phyloP scores from a whole-genome alignment of 495 filamentous ascomycete species.

The Cercophora samala region DNA sequence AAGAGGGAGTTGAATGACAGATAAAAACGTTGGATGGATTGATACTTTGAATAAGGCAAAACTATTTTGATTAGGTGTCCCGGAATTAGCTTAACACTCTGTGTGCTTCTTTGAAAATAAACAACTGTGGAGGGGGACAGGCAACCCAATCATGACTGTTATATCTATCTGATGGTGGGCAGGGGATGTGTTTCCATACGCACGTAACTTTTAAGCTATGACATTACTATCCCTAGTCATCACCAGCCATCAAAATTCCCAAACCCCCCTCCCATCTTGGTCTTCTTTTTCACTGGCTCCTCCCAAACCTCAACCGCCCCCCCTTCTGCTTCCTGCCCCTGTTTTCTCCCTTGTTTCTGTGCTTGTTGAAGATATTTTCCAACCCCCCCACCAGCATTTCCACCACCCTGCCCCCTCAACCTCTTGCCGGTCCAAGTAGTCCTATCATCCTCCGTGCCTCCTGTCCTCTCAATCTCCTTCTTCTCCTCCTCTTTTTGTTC shows the following conservation, averaged over 20 bases:
- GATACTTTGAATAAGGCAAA: no score
- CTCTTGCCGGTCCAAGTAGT: constrained; percentile 92
- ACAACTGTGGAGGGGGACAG: no score
- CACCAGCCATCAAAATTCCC: constrained; percentile 90
- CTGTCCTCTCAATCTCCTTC: constrained; percentile 48
- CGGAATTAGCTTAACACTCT: no score
- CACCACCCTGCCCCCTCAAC: constrained; percentile 51
- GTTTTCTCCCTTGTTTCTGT: constrained; percentile 42
- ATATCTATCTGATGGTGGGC: no score
- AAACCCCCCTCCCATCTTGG: constrained; percentile 72
- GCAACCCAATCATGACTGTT: no score
- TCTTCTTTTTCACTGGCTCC: constrained; percentile 76
- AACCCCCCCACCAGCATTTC: constrained; percentile 48
- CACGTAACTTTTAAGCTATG: no score
- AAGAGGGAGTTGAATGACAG: no score
- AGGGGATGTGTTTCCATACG: no score
- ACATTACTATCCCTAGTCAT: no score
- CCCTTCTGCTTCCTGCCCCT: constrained; percentile 53
- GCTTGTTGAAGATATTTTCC: constrained; percentile 67
- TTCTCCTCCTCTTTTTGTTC: constrained; percentile 51
- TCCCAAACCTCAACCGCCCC: constrained; percentile 54
- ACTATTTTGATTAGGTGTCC: no score
- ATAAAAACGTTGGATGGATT: no score
- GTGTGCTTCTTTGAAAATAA: no score
- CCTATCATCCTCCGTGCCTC: constrained; percentile 71